Evolutionary conservation across 805 yeast species (phyloP), one percentile per base, ranked within the genome.

Genomic region (Candida ascalaphidarum): DNA sequence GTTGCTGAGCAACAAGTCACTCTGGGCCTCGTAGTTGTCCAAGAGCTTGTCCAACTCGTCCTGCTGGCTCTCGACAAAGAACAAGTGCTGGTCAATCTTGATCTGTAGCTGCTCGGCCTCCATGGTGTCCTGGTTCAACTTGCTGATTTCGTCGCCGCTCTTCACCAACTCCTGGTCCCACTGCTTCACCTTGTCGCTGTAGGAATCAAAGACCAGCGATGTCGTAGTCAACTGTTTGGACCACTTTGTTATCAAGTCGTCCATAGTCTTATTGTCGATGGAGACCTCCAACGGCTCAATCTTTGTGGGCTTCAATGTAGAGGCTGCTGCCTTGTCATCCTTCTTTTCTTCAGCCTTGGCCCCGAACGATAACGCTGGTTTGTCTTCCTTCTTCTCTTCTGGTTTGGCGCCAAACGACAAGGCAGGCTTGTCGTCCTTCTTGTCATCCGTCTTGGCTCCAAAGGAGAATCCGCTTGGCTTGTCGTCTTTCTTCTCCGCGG

Each of bases 231-330:
- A 57, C 40, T 92, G 94, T 31, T 76, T 74, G 1, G 96, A 81
- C 98, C 98, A 92, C 54, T 81, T 86, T 10, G 86, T 73, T 23
- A 92, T 81, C 40, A 92, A 68, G 50, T 92, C 97, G 46, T 92
- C 97, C 46, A 92, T 62, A 1, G 96, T 85, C 52, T 85, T 85
- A 56, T 92, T 92, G 43, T 83, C 86, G 21, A 92, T 68, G 4
- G 94, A 74, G 3, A 85, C 69, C 18, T 81, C 81, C 32, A 76
- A 68, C 4, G 85, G 78, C 35, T 72, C 74, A 17, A 76, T 68
- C 21, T 70, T 63, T 30, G 79, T 75, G 2, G 76, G 57, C 30
- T 66, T 64, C 14, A 65, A 52, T 28, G 49, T 57, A 15, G 55
- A 53, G 21, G 15, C n/a, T 6, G 17, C 11, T 14, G 25, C 15